Conservation (phyloP, 768 basidiomycete genomes). For the Calocybe cyanea region DNA sequence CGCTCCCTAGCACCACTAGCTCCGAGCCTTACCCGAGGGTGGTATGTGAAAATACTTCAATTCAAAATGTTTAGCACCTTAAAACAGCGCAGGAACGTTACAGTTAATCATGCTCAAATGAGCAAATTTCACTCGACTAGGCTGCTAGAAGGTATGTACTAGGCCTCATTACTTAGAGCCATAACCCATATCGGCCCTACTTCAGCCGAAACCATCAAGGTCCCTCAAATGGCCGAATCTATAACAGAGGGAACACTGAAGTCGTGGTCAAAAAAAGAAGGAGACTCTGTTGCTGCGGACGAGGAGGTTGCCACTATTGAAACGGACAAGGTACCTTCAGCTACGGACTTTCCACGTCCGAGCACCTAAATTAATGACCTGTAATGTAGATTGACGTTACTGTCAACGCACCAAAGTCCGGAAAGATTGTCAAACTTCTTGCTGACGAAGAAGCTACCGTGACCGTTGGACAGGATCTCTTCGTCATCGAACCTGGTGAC, state of each 20-base stretch:
- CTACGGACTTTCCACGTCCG: not conserved
- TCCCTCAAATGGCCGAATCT: constrained; percentile 97
- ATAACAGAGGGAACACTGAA: constrained; percentile 97
- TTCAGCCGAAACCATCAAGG: constrained; percentile 86
- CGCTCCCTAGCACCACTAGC: constrained; percentile 29
- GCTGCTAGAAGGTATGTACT: constrained; percentile 58
- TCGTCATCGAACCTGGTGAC: constrained; percentile 85
- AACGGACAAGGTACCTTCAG: constrained; percentile 84
- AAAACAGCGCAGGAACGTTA: constrained; percentile 42
- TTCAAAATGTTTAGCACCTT: constrained; percentile 7
- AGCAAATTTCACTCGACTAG: constrained; percentile 70
- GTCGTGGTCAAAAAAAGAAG: constrained; percentile 90
- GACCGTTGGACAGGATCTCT: constrained; percentile 89
- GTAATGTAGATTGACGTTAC: constrained; percentile 85
- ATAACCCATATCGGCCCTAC: not conserved
- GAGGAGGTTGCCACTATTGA: constrained; percentile 98
- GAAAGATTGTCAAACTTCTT: constrained; percentile 82
- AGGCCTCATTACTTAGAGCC: not conserved
- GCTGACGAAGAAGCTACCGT: constrained; percentile 94
- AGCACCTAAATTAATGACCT: constrained; percentile 2
- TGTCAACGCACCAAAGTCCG: constrained; percentile 88
- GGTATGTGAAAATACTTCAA: constrained; percentile 31
- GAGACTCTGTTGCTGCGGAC: constrained; percentile 85
- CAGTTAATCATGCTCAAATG: constrained; percentile 41
- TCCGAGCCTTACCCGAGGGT: constrained; percentile 38